Conservation (phyloP, 495 filamentous ascomycete genomes). For the Venustampulla echinocandica region DNA sequence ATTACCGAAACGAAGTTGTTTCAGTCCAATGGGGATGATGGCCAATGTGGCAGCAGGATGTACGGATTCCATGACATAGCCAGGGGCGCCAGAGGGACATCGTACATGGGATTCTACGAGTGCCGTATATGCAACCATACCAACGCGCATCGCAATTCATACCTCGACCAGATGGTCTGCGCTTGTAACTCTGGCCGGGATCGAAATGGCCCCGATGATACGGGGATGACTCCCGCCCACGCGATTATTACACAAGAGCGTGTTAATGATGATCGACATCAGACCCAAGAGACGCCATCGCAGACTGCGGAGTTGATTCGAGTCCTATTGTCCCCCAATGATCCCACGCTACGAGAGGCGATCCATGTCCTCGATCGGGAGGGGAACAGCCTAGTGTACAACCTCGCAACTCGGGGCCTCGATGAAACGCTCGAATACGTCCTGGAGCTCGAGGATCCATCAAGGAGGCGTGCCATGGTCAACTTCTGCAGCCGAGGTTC, state of each 20-base stretch:
- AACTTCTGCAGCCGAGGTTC: conserved; percentile 8
- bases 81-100: conserved; percentile 11
- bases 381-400: conserved; percentile 15
- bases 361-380: conserved; percentile 15
- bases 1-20: conserved; percentile 9
- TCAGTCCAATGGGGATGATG: background rate
- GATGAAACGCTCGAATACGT: conserved; percentile 15
- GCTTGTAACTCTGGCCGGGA: conserved; percentile 16
- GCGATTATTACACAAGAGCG: conserved; percentile 12
- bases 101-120: conserved; percentile 2
- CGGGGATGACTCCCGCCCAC: conserved; percentile 16
- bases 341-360: conserved; percentile 9
- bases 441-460: conserved; percentile 7
- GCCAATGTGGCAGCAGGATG: background rate
- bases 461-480: conserved; percentile 12
- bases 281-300: conserved; percentile 4
- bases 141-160: conserved; percentile 16
- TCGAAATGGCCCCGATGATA: conserved; percentile 16
- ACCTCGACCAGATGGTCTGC: conserved; percentile 16
- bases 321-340: conserved; percentile 5
- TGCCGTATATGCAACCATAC: conserved; percentile 15
- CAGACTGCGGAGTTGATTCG: conserved; percentile 16
- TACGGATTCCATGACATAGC: conserved; percentile 20
- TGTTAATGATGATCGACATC: conserved; percentile 4
- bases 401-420: conserved; percentile 13